These are phyloP conservation scores for Eimeria sp. DNA, from an alignment of 169 alveolate species.

Conservation along the genomic window DNA sequence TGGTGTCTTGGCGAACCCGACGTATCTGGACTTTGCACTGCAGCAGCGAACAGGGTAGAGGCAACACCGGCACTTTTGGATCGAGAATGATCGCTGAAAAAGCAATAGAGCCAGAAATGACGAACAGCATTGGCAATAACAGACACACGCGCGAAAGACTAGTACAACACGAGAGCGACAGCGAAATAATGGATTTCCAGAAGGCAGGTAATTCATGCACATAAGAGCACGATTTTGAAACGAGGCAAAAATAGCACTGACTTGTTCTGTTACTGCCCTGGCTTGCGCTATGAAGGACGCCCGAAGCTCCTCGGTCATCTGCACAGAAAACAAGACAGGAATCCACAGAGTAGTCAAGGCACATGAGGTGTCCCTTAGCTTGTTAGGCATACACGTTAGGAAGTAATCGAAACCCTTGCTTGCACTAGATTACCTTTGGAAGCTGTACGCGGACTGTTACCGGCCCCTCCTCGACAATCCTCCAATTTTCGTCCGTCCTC, in stretches of 20 bases:
- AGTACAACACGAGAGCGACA: neutral
- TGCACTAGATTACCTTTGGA: conserved; percentile 7
- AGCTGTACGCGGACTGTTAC: conserved; percentile 61
- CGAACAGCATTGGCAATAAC: neutral
- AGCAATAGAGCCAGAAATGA: neutral
- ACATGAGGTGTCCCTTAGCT: neutral
- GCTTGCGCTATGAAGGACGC: conserved; percentile 21
- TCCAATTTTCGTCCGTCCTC: conserved; percentile 30
- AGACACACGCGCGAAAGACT: neutral
- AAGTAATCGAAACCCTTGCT: neutral
- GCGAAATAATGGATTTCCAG: neutral
- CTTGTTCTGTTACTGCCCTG: conserved; percentile 40
- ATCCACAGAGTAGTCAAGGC: neutral
- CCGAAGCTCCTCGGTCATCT: conserved; percentile 72
- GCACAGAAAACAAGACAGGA: neutral
- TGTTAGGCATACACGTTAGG: neutral
- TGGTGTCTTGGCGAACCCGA: conserved; percentile 54
- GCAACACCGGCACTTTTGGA: neutral
- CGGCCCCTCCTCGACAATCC: conserved; percentile 63
- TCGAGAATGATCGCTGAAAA: neutral
- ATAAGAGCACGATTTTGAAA: neutral
- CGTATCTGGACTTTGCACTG: conserved; percentile 64
- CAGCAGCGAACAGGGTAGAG: conserved; percentile 9
- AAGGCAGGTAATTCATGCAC: neutral
- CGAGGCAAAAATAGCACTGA: neutral